Conservation (phyloP, 1,284 basidiomycete genomes). For the Meira miltonrushii region DNA sequence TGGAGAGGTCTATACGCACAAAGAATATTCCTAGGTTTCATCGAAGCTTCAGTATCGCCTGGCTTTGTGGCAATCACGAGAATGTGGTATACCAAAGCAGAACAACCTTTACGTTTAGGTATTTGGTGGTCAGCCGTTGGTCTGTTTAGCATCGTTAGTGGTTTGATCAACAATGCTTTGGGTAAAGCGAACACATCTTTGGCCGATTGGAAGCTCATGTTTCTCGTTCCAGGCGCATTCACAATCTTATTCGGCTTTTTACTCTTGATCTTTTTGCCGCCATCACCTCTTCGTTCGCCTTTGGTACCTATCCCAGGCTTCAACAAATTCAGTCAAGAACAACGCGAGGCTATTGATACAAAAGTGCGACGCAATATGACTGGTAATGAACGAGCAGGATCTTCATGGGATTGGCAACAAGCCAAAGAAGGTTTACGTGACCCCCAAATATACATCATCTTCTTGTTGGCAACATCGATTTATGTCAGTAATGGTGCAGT, state of each 20-base stretch:
- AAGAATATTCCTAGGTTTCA: constrained; percentile 47
- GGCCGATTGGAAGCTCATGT: constrained; percentile 58
- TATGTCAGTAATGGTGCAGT: constrained; percentile 54
- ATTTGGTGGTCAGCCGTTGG: constrained; percentile 59
- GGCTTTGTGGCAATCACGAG: constrained; percentile 57
- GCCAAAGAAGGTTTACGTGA: constrained; percentile 55
- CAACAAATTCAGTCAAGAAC: constrained; percentile 29
- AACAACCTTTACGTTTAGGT: constrained; percentile 42
- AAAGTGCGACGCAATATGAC: constrained; percentile 52
- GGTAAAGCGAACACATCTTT: constrained; percentile 44
- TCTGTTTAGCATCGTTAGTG: constrained; percentile 54
- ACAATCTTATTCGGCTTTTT: constrained; percentile 56
- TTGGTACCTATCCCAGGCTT: constrained; percentile 27
- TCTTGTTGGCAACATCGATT: constrained; percentile 53
- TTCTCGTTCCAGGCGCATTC: constrained; percentile 56
- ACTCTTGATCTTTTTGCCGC: constrained; percentile 55
- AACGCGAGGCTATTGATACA: constrained; percentile 46
- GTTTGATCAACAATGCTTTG: constrained; percentile 57
- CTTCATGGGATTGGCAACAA: constrained; percentile 52
- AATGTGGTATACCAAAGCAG: constrained; percentile 56
- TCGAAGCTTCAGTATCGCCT: constrained; percentile 55
- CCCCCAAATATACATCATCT: constrained; percentile 56
- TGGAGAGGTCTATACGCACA: constrained; percentile 57
- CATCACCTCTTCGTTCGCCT: constrained; percentile 51
- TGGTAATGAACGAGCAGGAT: constrained; percentile 11